These are phyloP conservation scores for Alternaria sp. DNA, from an alignment of 2,329 filamentous ascomycete genomes.

Conservation along the genomic window DNA sequence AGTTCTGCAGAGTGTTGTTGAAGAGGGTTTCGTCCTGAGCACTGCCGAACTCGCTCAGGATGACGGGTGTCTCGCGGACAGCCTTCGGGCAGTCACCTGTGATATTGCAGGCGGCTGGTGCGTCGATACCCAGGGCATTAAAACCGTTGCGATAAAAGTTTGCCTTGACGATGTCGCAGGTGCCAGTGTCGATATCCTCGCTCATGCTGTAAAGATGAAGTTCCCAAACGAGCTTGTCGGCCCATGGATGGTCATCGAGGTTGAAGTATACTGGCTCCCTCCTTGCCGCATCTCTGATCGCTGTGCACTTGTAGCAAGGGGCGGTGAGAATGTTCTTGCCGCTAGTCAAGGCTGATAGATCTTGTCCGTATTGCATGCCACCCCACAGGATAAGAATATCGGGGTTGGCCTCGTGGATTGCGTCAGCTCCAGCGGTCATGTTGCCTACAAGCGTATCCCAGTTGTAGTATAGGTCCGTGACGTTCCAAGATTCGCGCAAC, in stretches of 20 bases:
- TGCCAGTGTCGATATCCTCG: constrained; percentile 54
- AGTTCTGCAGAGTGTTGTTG: constrained; percentile 58
- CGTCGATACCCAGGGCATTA: constrained; percentile 54
- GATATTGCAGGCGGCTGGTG: constrained; percentile 47
- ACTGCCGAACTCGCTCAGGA: constrained; percentile 50
- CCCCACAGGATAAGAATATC: constrained; percentile 64
- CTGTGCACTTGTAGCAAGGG: constrained; percentile 52
- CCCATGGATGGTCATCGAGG: constrained; percentile 57
- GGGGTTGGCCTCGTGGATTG: constrained; percentile 62
- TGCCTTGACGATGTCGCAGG: constrained; percentile 59
- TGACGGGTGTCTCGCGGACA: constrained; percentile 48
- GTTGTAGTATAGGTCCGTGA: constrained; percentile 39
- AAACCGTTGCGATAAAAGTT: constrained; percentile 61
- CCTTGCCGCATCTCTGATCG: constrained; percentile 54
- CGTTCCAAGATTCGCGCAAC: constrained; percentile 52
- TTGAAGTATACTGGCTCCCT: constrained; percentile 58
- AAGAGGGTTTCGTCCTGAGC: constrained; percentile 52
- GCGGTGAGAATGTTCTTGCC: constrained; percentile 49
- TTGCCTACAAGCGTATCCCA: constrained; percentile 49
- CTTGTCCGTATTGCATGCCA: constrained; percentile 63
- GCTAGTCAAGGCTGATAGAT: constrained; percentile 56
- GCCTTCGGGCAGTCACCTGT: constrained; percentile 47
- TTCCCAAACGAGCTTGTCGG: constrained; percentile 67
- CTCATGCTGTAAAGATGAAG: constrained; percentile 63
- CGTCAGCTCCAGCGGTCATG: constrained; percentile 57